A percentile compares a stretch with the other conserved stretches of the same genome.
Conservation (phyloP, 1,139 yeast genomes). For the Yamadazyma jaroonii region DNA sequence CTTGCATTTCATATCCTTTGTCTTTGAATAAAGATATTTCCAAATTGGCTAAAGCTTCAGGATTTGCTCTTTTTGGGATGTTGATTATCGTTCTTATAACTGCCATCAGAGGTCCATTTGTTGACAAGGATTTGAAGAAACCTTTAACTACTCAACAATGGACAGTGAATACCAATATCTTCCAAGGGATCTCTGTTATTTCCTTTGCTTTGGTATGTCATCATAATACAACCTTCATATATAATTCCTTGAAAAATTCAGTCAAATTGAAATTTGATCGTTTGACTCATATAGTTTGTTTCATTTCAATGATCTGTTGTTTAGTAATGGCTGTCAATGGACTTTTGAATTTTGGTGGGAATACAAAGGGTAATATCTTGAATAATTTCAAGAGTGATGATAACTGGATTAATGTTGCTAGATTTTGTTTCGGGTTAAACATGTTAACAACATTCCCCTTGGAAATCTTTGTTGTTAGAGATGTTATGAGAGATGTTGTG, state of each 20-base stretch:
- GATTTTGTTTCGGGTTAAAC: constrained; percentile 89
- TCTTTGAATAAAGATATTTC: constrained; percentile 81
- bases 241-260: constrained; percentile 76
- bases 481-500: constrained; percentile 70
- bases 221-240: constrained; percentile 87
- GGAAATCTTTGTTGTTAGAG: constrained; percentile 87
- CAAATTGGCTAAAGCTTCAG: constrained; percentile 83
- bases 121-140: constrained; percentile 47
- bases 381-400: constrained; percentile 83
- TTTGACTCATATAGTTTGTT: constrained; percentile 82
- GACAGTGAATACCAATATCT: constrained; percentile 62
- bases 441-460: constrained; percentile 93
- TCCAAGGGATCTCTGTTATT: constrained; percentile 88
- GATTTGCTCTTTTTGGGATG: constrained; percentile 85
- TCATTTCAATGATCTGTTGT: constrained; percentile 78
- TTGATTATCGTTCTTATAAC: constrained; percentile 71
- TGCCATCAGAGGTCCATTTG: constrained; percentile 67
- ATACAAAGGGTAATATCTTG: constrained; percentile 81
- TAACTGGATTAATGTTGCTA: constrained; percentile 71
- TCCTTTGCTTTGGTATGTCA: constrained; percentile 94
- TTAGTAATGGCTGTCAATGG: constrained; percentile 80
- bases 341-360: constrained; percentile 67
- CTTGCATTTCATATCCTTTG: constrained; percentile 77
- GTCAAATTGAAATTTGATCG: constrained; percentile 70
- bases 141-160: constrained; percentile 44